Evolutionary conservation across 2,329 filamentous ascomycete species (phyloP), one percentile per base, ranked within the genome.

Genomic region (Calonectria naviculata): DNA sequence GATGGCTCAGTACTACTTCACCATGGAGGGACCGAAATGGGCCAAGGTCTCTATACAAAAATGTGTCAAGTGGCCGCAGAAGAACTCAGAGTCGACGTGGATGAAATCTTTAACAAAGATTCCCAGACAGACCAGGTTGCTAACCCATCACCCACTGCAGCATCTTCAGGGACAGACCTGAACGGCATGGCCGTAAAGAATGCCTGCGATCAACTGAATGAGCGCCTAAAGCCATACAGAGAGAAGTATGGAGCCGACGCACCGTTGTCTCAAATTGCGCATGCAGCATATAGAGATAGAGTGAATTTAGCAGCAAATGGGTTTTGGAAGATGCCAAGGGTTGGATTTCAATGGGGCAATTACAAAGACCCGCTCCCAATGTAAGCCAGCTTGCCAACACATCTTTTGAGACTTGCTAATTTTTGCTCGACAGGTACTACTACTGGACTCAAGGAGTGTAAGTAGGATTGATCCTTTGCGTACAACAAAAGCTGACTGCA

Each of bases 11-110:
- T 97, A 9, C 89, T 98, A 0, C 91, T 98, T 12, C 95, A 95
- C 1, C 95, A 98, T 79, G 95, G 95, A 49, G 95, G 95, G 70
- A 97, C 94, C 0, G 95, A 98, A 83, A 98, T 98, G 95, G 95
- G 95, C 1, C 95, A 98, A 83, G 95, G 95, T 4, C 86, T 98
- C 13, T 94, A 98, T 83, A 97, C 95, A 8, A 98, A 98, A 84
- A 97, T 97, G 93, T 92, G 89, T 38, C 95, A 95, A 89, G 94
- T 98, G 47, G 94, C 95, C 0, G 95, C 95, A 0, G 93, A 98
- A 84, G 94, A 95, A 2, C 89, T 98, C 1, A 84, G 89, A 42
- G 92, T 97, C 0, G 93, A 94, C 0, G 87, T 94, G 64, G 89
- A 92, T 24, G 88, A 89, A 74, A 93, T 98, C 54, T 94, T 93